Evolutionary conservation across 352 stramenopile species (phyloP).

Genomic region (Peronospora destructor): DNA sequence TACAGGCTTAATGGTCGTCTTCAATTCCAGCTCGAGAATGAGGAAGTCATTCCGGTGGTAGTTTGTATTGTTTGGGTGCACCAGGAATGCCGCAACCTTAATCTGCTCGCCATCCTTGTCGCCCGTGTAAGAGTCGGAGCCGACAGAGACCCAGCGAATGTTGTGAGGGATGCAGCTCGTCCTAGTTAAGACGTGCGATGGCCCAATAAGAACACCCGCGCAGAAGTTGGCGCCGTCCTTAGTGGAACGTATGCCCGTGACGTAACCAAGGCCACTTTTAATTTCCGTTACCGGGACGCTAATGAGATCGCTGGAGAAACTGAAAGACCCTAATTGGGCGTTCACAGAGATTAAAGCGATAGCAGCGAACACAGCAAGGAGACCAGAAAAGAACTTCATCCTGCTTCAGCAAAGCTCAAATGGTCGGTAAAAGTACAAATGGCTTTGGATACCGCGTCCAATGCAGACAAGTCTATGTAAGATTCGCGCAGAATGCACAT

Average conservation of each 20-base stretch:
- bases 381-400: conserved; percentile 17
- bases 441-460: conserved; percentile 9
- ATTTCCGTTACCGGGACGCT: conserved; percentile 23
- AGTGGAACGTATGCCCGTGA: conserved; percentile 26
- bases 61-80: conserved; percentile 34
- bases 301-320: conserved; percentile 7
- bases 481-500: conserved; percentile 5
- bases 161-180: conserved; percentile 37
- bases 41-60: conserved; percentile 43
- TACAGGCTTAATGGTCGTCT: conserved; percentile 31
- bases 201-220: conserved; percentile 35
- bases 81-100: conserved; percentile 30
- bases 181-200: conserved; percentile 31
- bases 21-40: conserved; percentile 39
- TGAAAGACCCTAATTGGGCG: conserved; percentile 11
- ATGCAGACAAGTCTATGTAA: conserved; percentile 5
- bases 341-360: conserved; percentile 3
- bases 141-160: conserved; percentile 47
- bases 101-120: conserved; percentile 39
- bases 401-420: neutral
- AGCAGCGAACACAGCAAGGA: conserved; percentile 7
- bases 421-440: conserved; percentile 26
- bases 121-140: conserved; percentile 39
- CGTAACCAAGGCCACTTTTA: conserved; percentile 33
- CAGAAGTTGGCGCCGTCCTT: conserved; percentile 28